Evolutionary conservation across 495 filamentous ascomycete species (phyloP), one percentile per base, ranked within the genome.

Genomic region (Niebla homalea): DNA sequence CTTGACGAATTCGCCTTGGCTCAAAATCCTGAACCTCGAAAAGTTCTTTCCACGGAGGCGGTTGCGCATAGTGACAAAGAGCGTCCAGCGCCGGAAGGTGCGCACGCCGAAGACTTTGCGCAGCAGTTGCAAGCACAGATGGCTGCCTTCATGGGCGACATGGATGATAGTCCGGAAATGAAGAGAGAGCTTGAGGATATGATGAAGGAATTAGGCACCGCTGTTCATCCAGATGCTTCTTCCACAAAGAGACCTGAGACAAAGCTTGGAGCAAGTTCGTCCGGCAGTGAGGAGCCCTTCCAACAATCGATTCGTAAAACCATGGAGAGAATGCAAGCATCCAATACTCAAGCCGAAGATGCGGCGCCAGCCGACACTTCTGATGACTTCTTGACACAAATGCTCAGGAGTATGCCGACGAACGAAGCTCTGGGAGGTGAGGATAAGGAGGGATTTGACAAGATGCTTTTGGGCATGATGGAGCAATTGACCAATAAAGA

Each of bases 401-500:
- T 96, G 67, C 67, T 97, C 52, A 92, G 89, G 64, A 83, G 87
- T 46, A 80, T 89, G 76, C 76, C 85, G 54, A 70, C 75, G 44
- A 75, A 73, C 8, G 77, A 74, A 1, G 70, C 76, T 2, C 75
- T 67, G 4, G 83, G 79, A 15, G 79, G 73, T 15, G 82, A 77
- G 16, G 74, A 72, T 48, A 88, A 97, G 19, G 88, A 89, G 49
- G 88, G 94, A 53, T 83, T 96, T 57, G 85, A 83, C 22, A 89
- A 92, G 66, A 84, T 97, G 80, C 74, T 97, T 26, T 72, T 93
- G 71, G 85, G 83, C 23, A 94, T 96, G 87, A 97, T 98, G 89
- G 87, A 97, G 65, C 88, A 98, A 64, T 70, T 98, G 49, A 96
- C 92, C 2, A 93, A 92, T 61, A 97, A 94, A 70, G 92, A 98